A percentile compares a stretch with the other conserved stretches of the same genome.
phyloP scores from a whole-genome alignment of 1,284 basidiomycete genomes.

The Ustilago shanxiensis region DNA sequence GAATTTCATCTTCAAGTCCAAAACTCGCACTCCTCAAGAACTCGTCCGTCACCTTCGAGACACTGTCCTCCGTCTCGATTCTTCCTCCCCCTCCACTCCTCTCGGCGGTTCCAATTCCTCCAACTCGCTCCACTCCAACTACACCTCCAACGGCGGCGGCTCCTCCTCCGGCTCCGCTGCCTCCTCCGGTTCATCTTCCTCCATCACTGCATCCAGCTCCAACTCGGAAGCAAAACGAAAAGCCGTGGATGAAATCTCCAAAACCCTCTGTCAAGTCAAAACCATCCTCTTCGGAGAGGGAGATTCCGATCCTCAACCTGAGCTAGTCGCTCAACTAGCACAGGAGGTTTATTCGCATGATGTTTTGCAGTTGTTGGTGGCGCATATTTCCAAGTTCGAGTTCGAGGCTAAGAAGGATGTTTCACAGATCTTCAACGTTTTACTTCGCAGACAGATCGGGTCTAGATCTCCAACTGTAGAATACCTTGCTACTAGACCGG shows the following conservation, averaged over 20 bases:
- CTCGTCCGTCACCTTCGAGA: slow-evolving; percentile 64
- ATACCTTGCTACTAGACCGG: slow-evolving; percentile 84
- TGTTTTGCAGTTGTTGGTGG: slow-evolving; percentile 83
- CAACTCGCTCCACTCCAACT: slow-evolving; percentile 32
- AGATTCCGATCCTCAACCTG: slow-evolving; percentile 79
- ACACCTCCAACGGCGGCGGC: slow-evolving; percentile 14
- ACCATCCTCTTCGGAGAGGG: slow-evolving; percentile 86
- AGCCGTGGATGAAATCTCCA: slow-evolving; percentile 89
- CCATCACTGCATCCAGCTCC: slow-evolving; percentile 16
- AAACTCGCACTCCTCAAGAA: slow-evolving; percentile 64
- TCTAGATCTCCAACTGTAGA: slow-evolving; percentile 94
- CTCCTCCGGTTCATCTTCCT: slow-evolving; percentile 16
- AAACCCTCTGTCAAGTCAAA: slow-evolving; percentile 89
- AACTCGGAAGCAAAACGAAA: slow-evolving; percentile 68
- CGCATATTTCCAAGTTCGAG: slow-evolving; percentile 86
- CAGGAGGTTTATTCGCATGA: slow-evolving; percentile 95
- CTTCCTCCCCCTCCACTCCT: slow-evolving; percentile 28
- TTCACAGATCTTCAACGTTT: slow-evolving; percentile 94
- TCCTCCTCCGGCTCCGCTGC: neutral
- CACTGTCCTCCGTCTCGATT: slow-evolving; percentile 58
- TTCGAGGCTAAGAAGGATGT: slow-evolving; percentile 95
- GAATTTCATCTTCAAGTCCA: slow-evolving; percentile 69
- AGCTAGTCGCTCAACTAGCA: slow-evolving; percentile 78
- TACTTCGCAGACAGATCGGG: slow-evolving; percentile 95
- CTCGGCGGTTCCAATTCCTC: slow-evolving; percentile 30